phyloP scores from a whole-genome alignment of 2,329 filamentous ascomycete genomes.

The Coniella lustricola region DNA sequence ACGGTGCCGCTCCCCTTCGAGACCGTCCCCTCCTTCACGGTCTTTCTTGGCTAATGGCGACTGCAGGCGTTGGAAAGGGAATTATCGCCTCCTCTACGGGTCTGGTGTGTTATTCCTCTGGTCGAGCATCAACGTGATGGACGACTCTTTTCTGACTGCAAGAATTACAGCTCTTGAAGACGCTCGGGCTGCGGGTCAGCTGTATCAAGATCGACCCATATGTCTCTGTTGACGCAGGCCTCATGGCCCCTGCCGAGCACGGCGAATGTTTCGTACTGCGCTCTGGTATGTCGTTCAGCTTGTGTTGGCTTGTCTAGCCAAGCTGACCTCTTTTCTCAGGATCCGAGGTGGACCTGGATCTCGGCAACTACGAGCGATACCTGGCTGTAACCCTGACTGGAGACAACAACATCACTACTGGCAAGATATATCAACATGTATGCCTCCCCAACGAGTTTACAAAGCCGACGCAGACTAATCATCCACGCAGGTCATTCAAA shows the following conservation, averaged over 20 bases:
- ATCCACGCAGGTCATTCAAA: constrained; percentile 36
- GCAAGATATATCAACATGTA: constrained; percentile 89
- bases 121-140: background rate
- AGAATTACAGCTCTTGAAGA: constrained; percentile 59
- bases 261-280: constrained; percentile 84
- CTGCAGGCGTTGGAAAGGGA: constrained; percentile 17
- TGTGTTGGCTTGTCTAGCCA: background rate
- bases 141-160: constrained; percentile 3
- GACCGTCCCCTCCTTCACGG: background rate
- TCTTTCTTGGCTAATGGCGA: constrained; percentile 4
- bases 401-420: constrained; percentile 95
- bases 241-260: constrained; percentile 45
- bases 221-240: constrained; percentile 32
- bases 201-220: constrained; percentile 48
- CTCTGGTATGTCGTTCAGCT: constrained; percentile 10
- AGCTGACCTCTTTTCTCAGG: constrained; percentile 11
- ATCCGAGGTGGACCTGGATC: constrained; percentile 41
- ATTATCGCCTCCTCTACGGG: constrained; percentile 16
- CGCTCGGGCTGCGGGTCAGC: constrained; percentile 66
- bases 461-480: background rate
- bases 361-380: constrained; percentile 59
- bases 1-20: background rate
- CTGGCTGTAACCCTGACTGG: constrained; percentile 73
- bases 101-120: constrained; percentile 9
- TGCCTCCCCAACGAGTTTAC: constrained; percentile 47